A percentile compares a stretch with the other conserved stretches of the same genome.
Conservation (phyloP, 345 rosid genomes). For the Hibiscus trionum region DNA sequence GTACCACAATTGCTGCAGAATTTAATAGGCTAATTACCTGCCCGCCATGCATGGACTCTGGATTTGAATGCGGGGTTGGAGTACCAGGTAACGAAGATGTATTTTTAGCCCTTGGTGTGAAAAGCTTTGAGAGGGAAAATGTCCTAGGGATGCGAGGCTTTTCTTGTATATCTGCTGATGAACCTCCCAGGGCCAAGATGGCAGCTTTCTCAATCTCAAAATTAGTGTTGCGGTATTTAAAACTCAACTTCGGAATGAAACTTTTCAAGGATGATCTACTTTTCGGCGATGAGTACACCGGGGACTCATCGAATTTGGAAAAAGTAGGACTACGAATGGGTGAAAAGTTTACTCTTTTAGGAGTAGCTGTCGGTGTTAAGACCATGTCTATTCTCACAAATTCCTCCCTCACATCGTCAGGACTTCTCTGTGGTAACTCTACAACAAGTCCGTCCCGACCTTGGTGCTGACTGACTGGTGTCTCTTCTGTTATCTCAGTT, state of each 20-base stretch:
- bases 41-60: constrained; percentile 76
- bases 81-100: constrained; percentile 40
- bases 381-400: constrained; percentile 34
- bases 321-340: constrained; percentile 62
- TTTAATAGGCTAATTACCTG: constrained; percentile 21
- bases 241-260: constrained; percentile 69
- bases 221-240: constrained; percentile 40
- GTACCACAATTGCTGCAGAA: not conserved
- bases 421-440: constrained; percentile 38
- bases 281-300: constrained; percentile 33
- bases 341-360: constrained; percentile 71
- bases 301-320: constrained; percentile 27
- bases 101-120: constrained; percentile 44
- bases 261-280: constrained; percentile 43
- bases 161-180: constrained; percentile 23
- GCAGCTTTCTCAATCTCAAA: constrained; percentile 75
- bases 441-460: constrained; percentile 31
- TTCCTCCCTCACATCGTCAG: constrained; percentile 34
- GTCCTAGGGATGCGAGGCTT: constrained; percentile 45
- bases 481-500: constrained; percentile 61
- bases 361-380: constrained; percentile 45
- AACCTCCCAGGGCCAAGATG: constrained; percentile 52
- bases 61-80: constrained; percentile 67
- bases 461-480: constrained; percentile 16
- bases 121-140: constrained; percentile 47